Evolutionary conservation across 192 early-diverging fungal genomes (phyloP).

Genomic region (Backusella liffmaniae): DNA sequence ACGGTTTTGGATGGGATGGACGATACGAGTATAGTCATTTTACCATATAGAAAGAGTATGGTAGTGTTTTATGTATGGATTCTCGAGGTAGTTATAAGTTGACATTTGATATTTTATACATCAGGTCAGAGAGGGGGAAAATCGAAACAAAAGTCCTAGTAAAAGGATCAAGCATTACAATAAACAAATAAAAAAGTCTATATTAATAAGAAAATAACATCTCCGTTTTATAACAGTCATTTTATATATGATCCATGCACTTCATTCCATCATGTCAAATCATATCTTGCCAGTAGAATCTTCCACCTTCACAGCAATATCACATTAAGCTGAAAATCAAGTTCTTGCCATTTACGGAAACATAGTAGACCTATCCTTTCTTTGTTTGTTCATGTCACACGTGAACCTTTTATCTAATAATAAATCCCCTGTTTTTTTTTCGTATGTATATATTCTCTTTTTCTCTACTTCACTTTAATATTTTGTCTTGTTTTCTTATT

Average conservation of each 20-base stretch:
- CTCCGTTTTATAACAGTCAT: not conserved
- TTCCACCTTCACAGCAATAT: not conserved
- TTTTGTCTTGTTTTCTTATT: not conserved
- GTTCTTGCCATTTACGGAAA: constrained; percentile 4
- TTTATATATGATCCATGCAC: not conserved
- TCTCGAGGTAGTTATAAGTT: not conserved
- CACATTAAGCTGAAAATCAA: not conserved
- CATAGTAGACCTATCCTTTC: not conserved
- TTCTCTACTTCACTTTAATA: not conserved
- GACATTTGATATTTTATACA: not conserved
- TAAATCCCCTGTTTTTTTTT: constrained; percentile 12
- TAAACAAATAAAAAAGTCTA: not conserved
- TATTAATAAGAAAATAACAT: not conserved
- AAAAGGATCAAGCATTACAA: not conserved
- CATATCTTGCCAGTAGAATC: not conserved
- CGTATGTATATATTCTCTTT: not conserved
- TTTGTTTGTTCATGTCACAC: constrained; percentile 12
- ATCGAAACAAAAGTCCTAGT: not conserved
- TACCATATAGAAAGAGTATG: not conserved
- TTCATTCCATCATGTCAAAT: constrained; percentile 1
- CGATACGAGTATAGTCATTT: not conserved
- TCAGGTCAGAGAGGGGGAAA: not conserved
- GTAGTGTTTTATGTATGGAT: not conserved
- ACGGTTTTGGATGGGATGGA: too few relatives aligned
- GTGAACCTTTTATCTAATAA: constrained; percentile 13